Evolutionary conservation across 306 rosid genomes (phyloP), one percentile per base, ranked within the genome.

Genomic region (Quercus ilex): DNA sequence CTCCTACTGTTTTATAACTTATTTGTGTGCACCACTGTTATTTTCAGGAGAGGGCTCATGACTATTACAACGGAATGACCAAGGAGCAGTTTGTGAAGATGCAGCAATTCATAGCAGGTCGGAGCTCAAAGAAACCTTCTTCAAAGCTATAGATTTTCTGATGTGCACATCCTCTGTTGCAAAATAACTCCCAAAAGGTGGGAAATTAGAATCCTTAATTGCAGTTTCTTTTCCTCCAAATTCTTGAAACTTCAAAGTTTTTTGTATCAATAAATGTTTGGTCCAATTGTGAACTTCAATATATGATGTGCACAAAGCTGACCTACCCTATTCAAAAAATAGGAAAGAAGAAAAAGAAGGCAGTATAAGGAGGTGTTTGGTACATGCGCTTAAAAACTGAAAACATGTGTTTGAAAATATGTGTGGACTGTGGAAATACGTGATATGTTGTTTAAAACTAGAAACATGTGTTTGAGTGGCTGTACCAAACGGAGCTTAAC

Each of bases 101-200:
- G 99, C 95, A 88, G 85, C 95, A 92, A 82, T 94, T 92, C 60
- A 92, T 92, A 79, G 92, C 92, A 2, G 90, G 94, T 78, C 88
- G 94, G 78, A 79, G 92, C 86, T 88, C 91, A 9, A 88, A 91
- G 86, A 87, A 86, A 73, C 93, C 85, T 53, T 87, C 84, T 58
- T 87, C 98, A 26, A 94, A 90, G 91, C 72, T 94, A 84, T 94
- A 94, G 87, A 76, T 53, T 62, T 65, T 14, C 28, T 41, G 13
- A 62, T n/a, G 13, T 67, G 5, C 72, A 30, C 23, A 10, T 30
- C 14, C 14, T 35, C 28, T 67, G 59, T 18, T 8, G 28, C 23
- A 28, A 23, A 68, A 62, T 46, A 49, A 43, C 55, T 13, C 46
- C 70, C n/a, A 30, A 6, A 13, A 0, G 64, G 10, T 8, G 30